phyloP scores from a whole-genome alignment of 208 protist species.

The Leishmania turanica region DNA sequence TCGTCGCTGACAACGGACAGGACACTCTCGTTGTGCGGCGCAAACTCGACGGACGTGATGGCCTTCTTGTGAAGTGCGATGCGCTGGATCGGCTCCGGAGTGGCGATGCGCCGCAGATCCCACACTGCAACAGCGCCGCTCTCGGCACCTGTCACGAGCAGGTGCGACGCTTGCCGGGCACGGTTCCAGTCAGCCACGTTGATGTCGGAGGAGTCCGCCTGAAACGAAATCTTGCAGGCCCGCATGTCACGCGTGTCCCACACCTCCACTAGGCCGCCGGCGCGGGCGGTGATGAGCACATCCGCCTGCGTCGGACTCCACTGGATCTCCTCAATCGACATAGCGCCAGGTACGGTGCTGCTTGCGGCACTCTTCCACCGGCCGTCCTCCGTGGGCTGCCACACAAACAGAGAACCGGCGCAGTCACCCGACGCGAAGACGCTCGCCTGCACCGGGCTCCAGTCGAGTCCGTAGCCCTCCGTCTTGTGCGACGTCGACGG shows the following conservation, averaged over 20 bases:
- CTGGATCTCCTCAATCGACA: slow-evolving; percentile 97
- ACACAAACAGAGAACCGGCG: slow-evolving; percentile 90
- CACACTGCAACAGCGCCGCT: slow-evolving; percentile 97
- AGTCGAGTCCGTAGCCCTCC: slow-evolving; percentile 98
- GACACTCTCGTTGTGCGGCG: slow-evolving; percentile 95
- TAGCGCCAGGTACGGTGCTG: slow-evolving; percentile 42
- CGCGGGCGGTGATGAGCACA: slow-evolving; percentile 85
- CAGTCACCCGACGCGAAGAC: slow-evolving; percentile 94
- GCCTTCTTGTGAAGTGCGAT: slow-evolving; percentile 94
- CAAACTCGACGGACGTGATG: slow-evolving; percentile 98
- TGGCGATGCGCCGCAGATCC: slow-evolving; percentile 94
- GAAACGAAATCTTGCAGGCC: slow-evolving; percentile 67
- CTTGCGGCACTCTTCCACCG: slow-evolving; percentile 74
- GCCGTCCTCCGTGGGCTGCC: slow-evolving; percentile 76
- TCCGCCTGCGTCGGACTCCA: slow-evolving; percentile 95
- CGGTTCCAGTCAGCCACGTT: slow-evolving; percentile 98
- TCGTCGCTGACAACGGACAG: slow-evolving; percentile 94
- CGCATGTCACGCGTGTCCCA: slow-evolving; percentile 94
- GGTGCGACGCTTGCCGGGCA: slow-evolving; percentile 85
- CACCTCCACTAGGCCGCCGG: slow-evolving; percentile 85
- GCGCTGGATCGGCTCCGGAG: slow-evolving; percentile 67
- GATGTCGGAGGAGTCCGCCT: slow-evolving; percentile 93
- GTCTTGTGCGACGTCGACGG: slow-evolving; percentile 83
- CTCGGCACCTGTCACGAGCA: slow-evolving; percentile 97
- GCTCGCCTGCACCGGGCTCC: slow-evolving; percentile 81